phyloP scores from a whole-genome alignment of 768 basidiomycete genomes.

The Suillus decipiens region DNA sequence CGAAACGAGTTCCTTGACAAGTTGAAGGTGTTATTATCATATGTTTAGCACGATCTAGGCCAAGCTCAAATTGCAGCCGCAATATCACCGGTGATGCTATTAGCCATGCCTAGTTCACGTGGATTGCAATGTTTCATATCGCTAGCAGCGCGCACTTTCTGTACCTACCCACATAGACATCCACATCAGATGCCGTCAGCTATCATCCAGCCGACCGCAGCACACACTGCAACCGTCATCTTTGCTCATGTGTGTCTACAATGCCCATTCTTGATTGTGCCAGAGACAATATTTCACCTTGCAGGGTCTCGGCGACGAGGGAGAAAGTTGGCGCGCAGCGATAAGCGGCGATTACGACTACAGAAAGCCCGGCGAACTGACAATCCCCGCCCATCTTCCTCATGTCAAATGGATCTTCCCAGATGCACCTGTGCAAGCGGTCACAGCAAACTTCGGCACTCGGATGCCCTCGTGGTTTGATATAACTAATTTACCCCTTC shows the following conservation, averaged over 20 bases:
- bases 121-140: conserved; percentile 1
- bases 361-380: conserved; percentile 4
- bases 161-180: background rate
- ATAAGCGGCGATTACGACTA: conserved; percentile 8
- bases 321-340: conserved; percentile 36
- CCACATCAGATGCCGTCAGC: background rate
- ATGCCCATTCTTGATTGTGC: conserved; percentile 14
- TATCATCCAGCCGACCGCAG: conserved; percentile 7
- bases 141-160: background rate
- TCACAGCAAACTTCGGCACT: conserved; percentile 20
- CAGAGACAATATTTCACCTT: conserved; percentile 28
- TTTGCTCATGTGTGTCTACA: conserved; percentile 11
- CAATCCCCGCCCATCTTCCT: conserved; percentile 51
- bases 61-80: background rate
- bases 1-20: background rate
- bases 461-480: conserved; percentile 14
- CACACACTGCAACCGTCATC: conserved; percentile 13
- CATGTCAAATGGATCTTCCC: conserved; percentile 41
- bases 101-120: conserved; percentile 5
- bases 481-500: conserved; percentile 4
- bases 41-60: no score
- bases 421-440: conserved; percentile 36
- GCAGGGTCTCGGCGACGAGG: conserved; percentile 41
- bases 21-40: background rate
- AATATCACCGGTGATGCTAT: background rate